Conservation (phyloP, 495 filamentous ascomycete species). For the Immersiella caudata region DNA sequence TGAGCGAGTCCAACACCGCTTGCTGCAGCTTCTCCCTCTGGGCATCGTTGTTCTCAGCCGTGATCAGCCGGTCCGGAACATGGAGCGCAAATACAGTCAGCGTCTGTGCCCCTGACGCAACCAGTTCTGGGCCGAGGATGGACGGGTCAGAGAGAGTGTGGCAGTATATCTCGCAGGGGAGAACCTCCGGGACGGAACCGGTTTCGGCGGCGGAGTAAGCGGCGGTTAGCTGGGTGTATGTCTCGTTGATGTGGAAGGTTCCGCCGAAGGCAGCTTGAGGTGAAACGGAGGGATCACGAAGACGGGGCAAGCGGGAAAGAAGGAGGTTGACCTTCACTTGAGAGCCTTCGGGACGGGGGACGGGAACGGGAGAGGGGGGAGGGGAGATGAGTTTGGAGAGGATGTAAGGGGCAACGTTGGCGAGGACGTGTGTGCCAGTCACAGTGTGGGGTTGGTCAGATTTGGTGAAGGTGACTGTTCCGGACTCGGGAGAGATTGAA, state of each 20-base stretch:
- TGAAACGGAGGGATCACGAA: not conserved
- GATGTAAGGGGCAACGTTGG: constrained; percentile 7
- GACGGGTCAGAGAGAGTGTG: constrained; percentile 4
- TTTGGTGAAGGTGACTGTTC: not conserved
- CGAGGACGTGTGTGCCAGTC: not conserved
- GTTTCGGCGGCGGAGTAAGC: not conserved
- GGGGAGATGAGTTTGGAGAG: not conserved
- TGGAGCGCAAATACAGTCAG: constrained; percentile 6
- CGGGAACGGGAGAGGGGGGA: not conserved
- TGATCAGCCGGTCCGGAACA: constrained; percentile 1
- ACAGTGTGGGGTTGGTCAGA: not conserved
- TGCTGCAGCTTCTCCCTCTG: not conserved
- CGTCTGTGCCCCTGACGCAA: not conserved
- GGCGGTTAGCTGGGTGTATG: not conserved
- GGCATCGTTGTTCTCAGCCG: constrained; percentile 2
- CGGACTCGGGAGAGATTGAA: not conserved
- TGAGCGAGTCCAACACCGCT: not conserved
- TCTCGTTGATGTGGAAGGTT: constrained; percentile 11
- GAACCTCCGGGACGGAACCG: not conserved
- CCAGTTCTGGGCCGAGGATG: not conserved
- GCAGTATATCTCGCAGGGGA: constrained; percentile 13
- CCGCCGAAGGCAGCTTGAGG: constrained; percentile 7
- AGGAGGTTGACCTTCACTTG: constrained; percentile 13
- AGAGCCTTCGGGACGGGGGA: constrained; percentile 1
- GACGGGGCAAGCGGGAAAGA: not conserved